phyloP scores from a whole-genome alignment of 2,329 filamentous ascomycete genomes.

The Didymella pomorum region DNA sequence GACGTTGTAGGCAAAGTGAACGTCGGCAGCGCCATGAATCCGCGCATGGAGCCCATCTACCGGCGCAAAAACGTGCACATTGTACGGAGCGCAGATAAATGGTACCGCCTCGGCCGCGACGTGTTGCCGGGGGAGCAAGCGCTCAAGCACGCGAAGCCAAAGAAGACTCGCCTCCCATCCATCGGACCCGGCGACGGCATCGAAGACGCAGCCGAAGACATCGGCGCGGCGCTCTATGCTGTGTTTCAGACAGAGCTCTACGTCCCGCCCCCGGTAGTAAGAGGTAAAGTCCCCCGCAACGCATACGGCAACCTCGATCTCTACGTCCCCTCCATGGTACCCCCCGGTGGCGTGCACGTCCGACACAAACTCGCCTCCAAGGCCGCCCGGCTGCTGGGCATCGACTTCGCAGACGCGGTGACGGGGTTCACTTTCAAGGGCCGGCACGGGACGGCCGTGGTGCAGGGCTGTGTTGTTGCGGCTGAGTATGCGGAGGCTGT shows the following conservation, averaged over 20 bases:
- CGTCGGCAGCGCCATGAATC: conserved; percentile 66
- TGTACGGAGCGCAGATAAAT: conserved; percentile 82
- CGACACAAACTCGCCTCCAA: conserved; percentile 66
- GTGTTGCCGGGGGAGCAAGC: conserved; percentile 80
- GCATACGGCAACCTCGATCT: conserved; percentile 69
- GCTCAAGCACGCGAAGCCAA: conserved; percentile 69
- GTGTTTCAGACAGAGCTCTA: conserved; percentile 74
- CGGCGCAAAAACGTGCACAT: conserved; percentile 80
- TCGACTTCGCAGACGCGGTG: conserved; percentile 90
- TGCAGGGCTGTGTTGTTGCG: conserved; percentile 80
- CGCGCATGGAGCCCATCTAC: conserved; percentile 78
- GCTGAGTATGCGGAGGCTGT: conserved; percentile 76
- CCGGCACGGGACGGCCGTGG: conserved; percentile 82
- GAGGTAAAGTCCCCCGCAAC: conserved; percentile 73
- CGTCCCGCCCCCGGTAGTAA: conserved; percentile 75
- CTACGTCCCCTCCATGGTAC: conserved; percentile 70
- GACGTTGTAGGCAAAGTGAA: conserved; percentile 79
- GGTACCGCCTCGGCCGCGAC: conserved; percentile 87
- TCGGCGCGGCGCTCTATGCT: conserved; percentile 65
- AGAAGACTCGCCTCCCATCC: conserved; percentile 37
- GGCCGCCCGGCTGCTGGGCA: conserved; percentile 76
- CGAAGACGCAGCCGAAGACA: conserved; percentile 50
- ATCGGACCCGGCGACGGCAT: conserved; percentile 45
- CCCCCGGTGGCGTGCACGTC: conserved; percentile 66
- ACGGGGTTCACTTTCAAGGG: conserved; percentile 90